Base-by-base conservation (phyloP, 441 rosid genomes). In the Adansonia madagascariensis region DNA sequence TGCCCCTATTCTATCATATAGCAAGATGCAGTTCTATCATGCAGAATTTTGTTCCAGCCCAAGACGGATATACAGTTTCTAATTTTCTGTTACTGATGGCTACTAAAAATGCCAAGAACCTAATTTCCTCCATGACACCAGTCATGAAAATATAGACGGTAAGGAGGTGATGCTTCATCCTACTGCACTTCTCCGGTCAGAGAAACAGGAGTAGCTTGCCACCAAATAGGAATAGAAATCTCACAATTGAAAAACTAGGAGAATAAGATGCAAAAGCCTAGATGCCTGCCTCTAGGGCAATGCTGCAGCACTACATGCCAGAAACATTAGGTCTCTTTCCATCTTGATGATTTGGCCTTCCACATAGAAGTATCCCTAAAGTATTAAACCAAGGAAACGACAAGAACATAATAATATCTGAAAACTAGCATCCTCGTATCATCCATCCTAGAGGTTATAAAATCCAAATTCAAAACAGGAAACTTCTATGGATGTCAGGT, bases 61-160 rank as follows among this genome's bases (percentile, higher is more conserved):
- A 12, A 8, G 24, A 47, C 0, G 12, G 43, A 69, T 22, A 65
- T 9, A 41, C 18, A 1, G 59, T 69, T 4, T 20, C 44, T 43
- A 20, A 12, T 68, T 68, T 11, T 41, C 9, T 47, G 39, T 20
- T 68, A n/a, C 35, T 44, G 55, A 31, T 18, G 72, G 72, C 10
- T 4, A 67, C 55, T 67, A 67, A 67, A n/a, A 67, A 69, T 18
- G 35, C 72, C 53, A 46, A 46, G 1, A 44, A 67, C 50, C 20
- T 67, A 9, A 67, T 67, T 66, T 67, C 72, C 55, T 67, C 55
- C 10, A 18, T 2, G 1, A 47, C 41, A 22, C 35, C 11, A 22
- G 41, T 10, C 17, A 5, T 11, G 56, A 22, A 24, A 68, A 68
- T 6, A 68, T 11, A 12, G 15, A 68, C 12, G 53, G 31, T 10